Conservation (phyloP, 1,284 basidiomycete genomes). For the Mixia osmundae region DNA sequence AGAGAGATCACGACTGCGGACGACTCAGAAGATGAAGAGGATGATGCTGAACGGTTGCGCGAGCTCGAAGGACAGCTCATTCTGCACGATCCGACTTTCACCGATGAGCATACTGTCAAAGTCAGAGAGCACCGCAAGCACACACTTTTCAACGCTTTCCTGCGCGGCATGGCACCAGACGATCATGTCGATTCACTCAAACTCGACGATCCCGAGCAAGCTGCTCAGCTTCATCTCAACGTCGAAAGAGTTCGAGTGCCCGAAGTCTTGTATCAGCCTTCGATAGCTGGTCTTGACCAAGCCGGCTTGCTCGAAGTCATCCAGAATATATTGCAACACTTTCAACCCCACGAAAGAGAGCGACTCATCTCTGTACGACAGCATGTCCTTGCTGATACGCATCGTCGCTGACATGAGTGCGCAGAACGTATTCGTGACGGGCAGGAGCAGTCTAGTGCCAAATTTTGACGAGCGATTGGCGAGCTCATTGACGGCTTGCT, state of each 20-base stretch:
- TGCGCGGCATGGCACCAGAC: conserved; percentile 32
- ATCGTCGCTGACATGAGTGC: neutral
- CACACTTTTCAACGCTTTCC: conserved; percentile 61
- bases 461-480: conserved; percentile 46
- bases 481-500: conserved; percentile 44
- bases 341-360: conserved; percentile 39
- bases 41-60: conserved; percentile 50
- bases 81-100: conserved; percentile 60
- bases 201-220: conserved; percentile 33
- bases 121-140: conserved; percentile 51
- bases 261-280: conserved; percentile 80
- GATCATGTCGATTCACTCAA: conserved; percentile 33
- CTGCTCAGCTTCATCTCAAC: conserved; percentile 62
- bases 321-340: conserved; percentile 61
- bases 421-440: conserved; percentile 79
- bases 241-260: conserved; percentile 83
- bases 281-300: conserved; percentile 81
- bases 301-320: conserved; percentile 80
- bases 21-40: conserved; percentile 87
- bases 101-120: conserved; percentile 53
- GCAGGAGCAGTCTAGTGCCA: conserved; percentile 49
- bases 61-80: conserved; percentile 61
- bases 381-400: conserved; percentile 7
- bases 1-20: conserved; percentile 78
- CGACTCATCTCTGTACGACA: conserved; percentile 31